Percentiles rank a stretch among this genome's conserved stretches.
Evolutionary conservation across 495 filamentous ascomycete genomes (phyloP).

Genomic region (Immersiella caudata): DNA sequence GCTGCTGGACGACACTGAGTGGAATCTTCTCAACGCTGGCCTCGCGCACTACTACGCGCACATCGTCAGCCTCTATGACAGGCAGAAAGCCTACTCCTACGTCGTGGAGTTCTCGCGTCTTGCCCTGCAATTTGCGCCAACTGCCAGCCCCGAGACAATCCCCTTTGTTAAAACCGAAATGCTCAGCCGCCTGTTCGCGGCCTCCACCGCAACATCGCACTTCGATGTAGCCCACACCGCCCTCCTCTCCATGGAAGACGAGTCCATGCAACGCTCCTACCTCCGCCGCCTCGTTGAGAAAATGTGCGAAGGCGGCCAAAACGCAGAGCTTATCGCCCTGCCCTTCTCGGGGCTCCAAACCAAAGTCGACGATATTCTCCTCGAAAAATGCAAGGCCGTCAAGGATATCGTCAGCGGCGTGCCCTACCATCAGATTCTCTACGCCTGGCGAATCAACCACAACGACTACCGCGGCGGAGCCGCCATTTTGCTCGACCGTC

Average conservation of each 20-base stretch:
- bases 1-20: slow-evolving; percentile 72
- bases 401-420: slow-evolving; percentile 60
- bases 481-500: slow-evolving; percentile 68
- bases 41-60: slow-evolving; percentile 85
- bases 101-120: slow-evolving; percentile 83
- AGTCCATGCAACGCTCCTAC: slow-evolving; percentile 64
- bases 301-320: slow-evolving; percentile 69
- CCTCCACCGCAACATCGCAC: slow-evolving; percentile 71
- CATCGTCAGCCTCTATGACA: slow-evolving; percentile 79
- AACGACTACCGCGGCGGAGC: slow-evolving; percentile 89
- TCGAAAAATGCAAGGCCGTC: slow-evolving; percentile 61
- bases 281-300: slow-evolving; percentile 67
- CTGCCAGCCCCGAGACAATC: slow-evolving; percentile 44
- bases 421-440: slow-evolving; percentile 80
- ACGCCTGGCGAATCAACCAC: slow-evolving; percentile 82
- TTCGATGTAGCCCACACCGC: slow-evolving; percentile 84
- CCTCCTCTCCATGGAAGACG: slow-evolving; percentile 69
- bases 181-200: slow-evolving; percentile 79
- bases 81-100: slow-evolving; percentile 70
- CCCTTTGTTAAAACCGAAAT: slow-evolving; percentile 61
- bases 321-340: slow-evolving; percentile 69
- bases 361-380: slow-evolving; percentile 76
- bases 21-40: slow-evolving; percentile 72
- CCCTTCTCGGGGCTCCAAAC: slow-evolving; percentile 75
- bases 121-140: slow-evolving; percentile 65